Percentiles rank a stretch among this genome's conserved stretches.
Conservation (phyloP, 495 filamentous ascomycete species). For the Neurospora sp. region DNA sequence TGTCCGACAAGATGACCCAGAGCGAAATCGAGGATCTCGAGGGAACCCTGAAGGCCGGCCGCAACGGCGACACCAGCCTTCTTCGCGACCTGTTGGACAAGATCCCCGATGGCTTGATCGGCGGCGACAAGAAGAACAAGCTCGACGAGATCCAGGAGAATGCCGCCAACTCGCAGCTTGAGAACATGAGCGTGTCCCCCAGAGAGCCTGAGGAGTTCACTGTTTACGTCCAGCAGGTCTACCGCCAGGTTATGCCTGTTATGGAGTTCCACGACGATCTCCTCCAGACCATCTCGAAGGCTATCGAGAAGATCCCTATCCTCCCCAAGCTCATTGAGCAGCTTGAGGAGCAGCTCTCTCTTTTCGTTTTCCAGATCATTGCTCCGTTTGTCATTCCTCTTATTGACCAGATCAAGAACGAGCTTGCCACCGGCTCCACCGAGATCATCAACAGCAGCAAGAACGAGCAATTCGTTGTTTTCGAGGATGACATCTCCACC, state of each 20-base stretch:
- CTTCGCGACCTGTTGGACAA: constrained; percentile 67
- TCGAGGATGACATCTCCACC: constrained; percentile 59
- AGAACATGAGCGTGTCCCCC: constrained; percentile 54
- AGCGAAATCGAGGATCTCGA: constrained; percentile 78
- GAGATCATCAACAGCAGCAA: constrained; percentile 76
- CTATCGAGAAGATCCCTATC: constrained; percentile 71
- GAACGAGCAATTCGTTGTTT: constrained; percentile 74
- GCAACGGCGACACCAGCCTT: constrained; percentile 48
- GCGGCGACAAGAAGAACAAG: constrained; percentile 55
- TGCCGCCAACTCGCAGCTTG: constrained; percentile 56
- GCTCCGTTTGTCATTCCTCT: constrained; percentile 80
- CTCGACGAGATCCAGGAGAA: constrained; percentile 57
- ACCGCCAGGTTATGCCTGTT: constrained; percentile 69
- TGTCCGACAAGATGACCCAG: constrained; percentile 80
- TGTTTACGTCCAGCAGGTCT: constrained; percentile 51
- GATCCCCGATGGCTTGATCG: constrained; percentile 67
- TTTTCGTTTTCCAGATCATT: constrained; percentile 78
- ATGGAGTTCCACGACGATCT: constrained; percentile 83
- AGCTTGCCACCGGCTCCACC: constrained; percentile 71
- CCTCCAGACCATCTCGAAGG: constrained; percentile 63
- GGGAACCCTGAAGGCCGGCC: constrained; percentile 53
- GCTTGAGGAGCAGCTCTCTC: constrained; percentile 64
- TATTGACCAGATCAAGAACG: constrained; percentile 72
- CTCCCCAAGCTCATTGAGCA: constrained; percentile 71
- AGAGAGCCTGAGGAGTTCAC: constrained; percentile 70